These are phyloP conservation scores for Aspergillus tubingensis DNA, from an alignment of 2,329 filamentous ascomycete species.

Conservation along the genomic window DNA sequence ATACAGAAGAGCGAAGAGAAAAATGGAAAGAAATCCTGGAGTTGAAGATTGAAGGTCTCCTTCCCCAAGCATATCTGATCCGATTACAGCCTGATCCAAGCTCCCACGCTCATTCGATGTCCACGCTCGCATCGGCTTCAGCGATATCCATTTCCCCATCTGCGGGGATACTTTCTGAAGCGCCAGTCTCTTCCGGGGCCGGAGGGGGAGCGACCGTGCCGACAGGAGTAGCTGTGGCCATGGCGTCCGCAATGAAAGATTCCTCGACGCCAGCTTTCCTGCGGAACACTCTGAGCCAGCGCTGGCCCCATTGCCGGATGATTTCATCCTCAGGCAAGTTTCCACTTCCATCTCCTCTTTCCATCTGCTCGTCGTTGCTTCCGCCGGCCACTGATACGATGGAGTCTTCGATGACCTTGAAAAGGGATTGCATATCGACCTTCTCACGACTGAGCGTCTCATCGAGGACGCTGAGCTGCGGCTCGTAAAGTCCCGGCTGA, in stretches of 20 bases:
- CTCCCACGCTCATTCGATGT: slow-evolving; percentile 12
- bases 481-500: slow-evolving; percentile 56
- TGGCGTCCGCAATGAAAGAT: slow-evolving; percentile 61
- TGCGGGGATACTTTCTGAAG: slow-evolving; percentile 17
- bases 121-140: slow-evolving; percentile 25
- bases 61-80: neutral
- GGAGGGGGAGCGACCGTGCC: slow-evolving; percentile 37
- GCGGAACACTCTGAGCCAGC: slow-evolving; percentile 84
- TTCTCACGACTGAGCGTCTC: slow-evolving; percentile 70
- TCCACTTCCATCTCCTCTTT: slow-evolving; percentile 59
- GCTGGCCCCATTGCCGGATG: slow-evolving; percentile 75
- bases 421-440: slow-evolving; percentile 74
- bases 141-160: slow-evolving; percentile 36
- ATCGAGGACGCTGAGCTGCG: slow-evolving; percentile 61
- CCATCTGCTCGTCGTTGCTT: slow-evolving; percentile 73
- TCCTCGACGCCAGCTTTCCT: slow-evolving; percentile 85
- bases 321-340: slow-evolving; percentile 60
- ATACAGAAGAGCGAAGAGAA: slow-evolving; percentile 5
- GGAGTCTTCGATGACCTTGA: slow-evolving; percentile 77
- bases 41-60: too few species aligned
- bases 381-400: slow-evolving; percentile 71
- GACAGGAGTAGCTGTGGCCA: slow-evolving; percentile 50
- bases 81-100: neutral
- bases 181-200: slow-evolving; percentile 13
- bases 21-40: neutral